Base-by-base conservation (phyloP, 2,329 filamentous ascomycete genomes). In the Penicillium sp. region DNA sequence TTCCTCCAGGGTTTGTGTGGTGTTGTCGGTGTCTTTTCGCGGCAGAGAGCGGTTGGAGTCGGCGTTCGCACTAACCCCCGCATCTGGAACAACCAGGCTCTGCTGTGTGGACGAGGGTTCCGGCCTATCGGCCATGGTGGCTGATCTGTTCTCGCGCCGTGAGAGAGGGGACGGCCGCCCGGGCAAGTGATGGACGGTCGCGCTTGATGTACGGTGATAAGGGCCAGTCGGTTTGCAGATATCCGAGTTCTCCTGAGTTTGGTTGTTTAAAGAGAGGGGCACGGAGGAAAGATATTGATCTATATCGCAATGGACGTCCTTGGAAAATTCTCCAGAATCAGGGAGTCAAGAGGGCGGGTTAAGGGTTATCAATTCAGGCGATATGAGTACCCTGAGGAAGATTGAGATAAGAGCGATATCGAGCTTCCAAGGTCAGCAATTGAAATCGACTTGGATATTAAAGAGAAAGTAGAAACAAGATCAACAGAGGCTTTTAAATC, bases 1-100 rank as follows among this genome's bases (percentile, higher is more conserved):
- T 57, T 84, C 84, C 28, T 75, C 73, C 40, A 70, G 66, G 21
- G 72, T 66, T 33, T 73, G 69, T 38, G 73, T 63, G 34, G 43
- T 15, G 10, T 10, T 29, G 53, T 65, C 64, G 43, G 60, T 60
- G 47, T 64, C 61, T 38, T 61, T 62, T 43, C 59, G 59, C 51
- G 53, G 57, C 49, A 53, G 43, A 44, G 53, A 49, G 43, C 58
- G 55, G 46, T 61, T 55, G 41, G 55, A 47, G n/a, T 62, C 58
- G 56, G 58, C 41, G 21, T 61, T 57, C 19, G 45, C 47, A 48
- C 57, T 57, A 33, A 44, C 50, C n/a, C 55, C 56, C 24, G 57
- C 59, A 31, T 29, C 45, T 12, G 53, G 42, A 2, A 55, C 7
- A n/a, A 17, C 37, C 15, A 33, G 31, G 31, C 15, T 45, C 7